These are phyloP conservation scores for Cyclotella atomus DNA, from an alignment of 108 stramenopile species.

Conservation along the genomic window DNA sequence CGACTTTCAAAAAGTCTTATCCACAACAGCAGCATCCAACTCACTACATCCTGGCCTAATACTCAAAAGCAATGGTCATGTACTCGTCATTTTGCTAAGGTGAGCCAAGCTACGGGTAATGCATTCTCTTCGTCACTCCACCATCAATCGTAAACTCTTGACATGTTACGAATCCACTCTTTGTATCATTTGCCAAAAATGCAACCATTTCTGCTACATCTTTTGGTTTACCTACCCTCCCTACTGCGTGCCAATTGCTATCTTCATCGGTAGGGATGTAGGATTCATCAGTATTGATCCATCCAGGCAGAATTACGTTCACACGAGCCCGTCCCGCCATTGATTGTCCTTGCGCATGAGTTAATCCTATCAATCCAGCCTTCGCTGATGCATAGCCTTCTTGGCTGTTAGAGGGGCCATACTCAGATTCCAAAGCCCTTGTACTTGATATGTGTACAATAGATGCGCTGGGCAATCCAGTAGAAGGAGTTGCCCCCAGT, in stretches of 20 bases:
- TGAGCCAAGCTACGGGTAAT: slow-evolving; percentile 11
- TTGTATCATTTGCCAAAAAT: slow-evolving; percentile 29
- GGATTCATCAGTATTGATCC: slow-evolving; percentile 28
- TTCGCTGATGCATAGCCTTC: slow-evolving; percentile 31
- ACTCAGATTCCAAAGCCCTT: slow-evolving; percentile 17
- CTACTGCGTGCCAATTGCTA: slow-evolving; percentile 20
- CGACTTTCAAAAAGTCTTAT: too few species aligned
- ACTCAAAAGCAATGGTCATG: too few species aligned
- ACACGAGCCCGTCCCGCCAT: slow-evolving; percentile 20
- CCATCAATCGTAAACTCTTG: slow-evolving; percentile 29
- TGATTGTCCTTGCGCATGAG: slow-evolving; percentile 27
- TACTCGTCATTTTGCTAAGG: too few species aligned
- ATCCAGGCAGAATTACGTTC: slow-evolving; percentile 30
- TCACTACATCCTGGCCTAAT: too few species aligned
- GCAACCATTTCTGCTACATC: slow-evolving; percentile 25
- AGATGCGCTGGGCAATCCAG: slow-evolving; percentile 4
- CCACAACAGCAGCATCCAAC: too few species aligned
- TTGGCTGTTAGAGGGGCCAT: slow-evolving; percentile 2
- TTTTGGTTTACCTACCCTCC: slow-evolving; percentile 16
- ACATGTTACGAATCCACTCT: slow-evolving; percentile 30
- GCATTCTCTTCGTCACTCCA: slow-evolving; percentile 24
- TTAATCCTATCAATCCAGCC: slow-evolving; percentile 23
- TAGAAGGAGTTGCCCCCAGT: neutral
- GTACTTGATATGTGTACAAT: slow-evolving; percentile 26
- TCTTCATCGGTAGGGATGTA: slow-evolving; percentile 19